Evolutionary conservation across 2,329 filamentous ascomycete species (phyloP).

Genomic region (Elsinoe arachidis): DNA sequence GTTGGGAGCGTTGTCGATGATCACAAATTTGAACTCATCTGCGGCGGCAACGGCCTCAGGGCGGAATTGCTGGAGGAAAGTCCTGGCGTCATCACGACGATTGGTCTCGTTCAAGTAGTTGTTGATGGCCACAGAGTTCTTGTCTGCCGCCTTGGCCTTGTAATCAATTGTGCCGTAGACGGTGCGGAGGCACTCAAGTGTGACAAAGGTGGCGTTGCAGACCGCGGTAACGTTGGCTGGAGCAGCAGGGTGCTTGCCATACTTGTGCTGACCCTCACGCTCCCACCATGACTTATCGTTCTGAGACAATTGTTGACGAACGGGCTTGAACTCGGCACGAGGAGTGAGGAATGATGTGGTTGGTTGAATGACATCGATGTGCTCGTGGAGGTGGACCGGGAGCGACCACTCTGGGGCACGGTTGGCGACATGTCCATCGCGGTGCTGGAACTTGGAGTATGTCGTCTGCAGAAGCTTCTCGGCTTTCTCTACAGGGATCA

Average conservation of each 20-base stretch:
- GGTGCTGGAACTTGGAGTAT: conserved; percentile 43
- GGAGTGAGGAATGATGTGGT: conserved; percentile 51
- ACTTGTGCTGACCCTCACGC: conserved; percentile 17
- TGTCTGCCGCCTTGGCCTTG: conserved; percentile 33
- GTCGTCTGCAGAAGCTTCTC: conserved; percentile 47
- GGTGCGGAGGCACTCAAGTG: conserved; percentile 45
- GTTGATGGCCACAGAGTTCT: conserved; percentile 39
- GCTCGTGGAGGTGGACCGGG: conserved; percentile 47
- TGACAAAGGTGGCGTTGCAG: conserved; percentile 46
- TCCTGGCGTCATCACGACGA: conserved; percentile 47
- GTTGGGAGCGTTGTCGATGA: conserved; percentile 48
- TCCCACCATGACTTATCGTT: conserved; percentile 16
- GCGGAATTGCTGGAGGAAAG: conserved; percentile 48
- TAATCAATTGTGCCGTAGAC: conserved; percentile 49
- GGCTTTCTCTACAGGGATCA: conserved; percentile 42
- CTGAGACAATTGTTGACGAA: not conserved
- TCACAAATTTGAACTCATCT: conserved; percentile 48
- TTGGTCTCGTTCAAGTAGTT: conserved; percentile 42
- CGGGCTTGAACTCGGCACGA: not conserved
- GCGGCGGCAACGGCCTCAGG: conserved; percentile 40
- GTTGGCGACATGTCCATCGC: conserved; percentile 45
- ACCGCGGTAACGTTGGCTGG: conserved; percentile 26
- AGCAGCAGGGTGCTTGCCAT: conserved; percentile 7
- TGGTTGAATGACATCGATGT: conserved; percentile 52
- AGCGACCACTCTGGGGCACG: conserved; percentile 51